Evolutionary conservation across 2,329 filamentous ascomycete genomes (phyloP), one percentile per base, ranked within the genome.

Genomic region (Hypoxylon sp.): DNA sequence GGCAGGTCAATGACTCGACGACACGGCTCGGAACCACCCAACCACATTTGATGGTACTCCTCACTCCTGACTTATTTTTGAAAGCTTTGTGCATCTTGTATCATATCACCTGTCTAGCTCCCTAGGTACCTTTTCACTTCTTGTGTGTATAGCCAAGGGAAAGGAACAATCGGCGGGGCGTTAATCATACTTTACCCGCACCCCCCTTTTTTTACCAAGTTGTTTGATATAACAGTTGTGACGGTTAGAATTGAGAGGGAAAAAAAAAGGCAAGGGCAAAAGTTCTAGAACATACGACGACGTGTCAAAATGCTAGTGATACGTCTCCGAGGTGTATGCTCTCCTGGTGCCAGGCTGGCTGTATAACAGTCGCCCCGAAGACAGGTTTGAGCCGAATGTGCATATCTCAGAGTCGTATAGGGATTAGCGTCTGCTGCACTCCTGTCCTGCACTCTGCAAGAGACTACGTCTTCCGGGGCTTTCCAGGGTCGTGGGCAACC

Each of bases 1-100:
- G 66, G 64, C 65, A 68, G 64, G 49, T 49, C 59, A 51, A 69
- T 60, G 68, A 70, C 63, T 69, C 57, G 66, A 69, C 64, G 64
- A 70, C 57, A 52, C 52, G 67, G 63, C 53, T 67, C 60, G 56
- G 59, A 58, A 62, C 48, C 34, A 63, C 63, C 64, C 62, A 64
- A 56, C 56, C 49, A 67, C 49, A 59, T 60, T 46, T 39, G 32
- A 53, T 58, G 66, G 53, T 64, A 70, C 62, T 70, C 70, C 69
- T 71, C 70, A 67, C 69, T 69, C 68, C 51, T 65, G 66, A 66
- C 56, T 62, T 67, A 57, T 55, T 55, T 56, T 55, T 56, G 26
- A 44, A 61, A 59, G 48, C 56, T 62, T 43, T 52, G 32, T 51
- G 53, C 48, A 30, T 51, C 39, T 66, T 68, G 67, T 68, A 68